Evolutionary conservation across 169 alveolate species (phyloP), one percentile per base, ranked within the genome.

Genomic region (Cyclospora cayetanensis): DNA sequence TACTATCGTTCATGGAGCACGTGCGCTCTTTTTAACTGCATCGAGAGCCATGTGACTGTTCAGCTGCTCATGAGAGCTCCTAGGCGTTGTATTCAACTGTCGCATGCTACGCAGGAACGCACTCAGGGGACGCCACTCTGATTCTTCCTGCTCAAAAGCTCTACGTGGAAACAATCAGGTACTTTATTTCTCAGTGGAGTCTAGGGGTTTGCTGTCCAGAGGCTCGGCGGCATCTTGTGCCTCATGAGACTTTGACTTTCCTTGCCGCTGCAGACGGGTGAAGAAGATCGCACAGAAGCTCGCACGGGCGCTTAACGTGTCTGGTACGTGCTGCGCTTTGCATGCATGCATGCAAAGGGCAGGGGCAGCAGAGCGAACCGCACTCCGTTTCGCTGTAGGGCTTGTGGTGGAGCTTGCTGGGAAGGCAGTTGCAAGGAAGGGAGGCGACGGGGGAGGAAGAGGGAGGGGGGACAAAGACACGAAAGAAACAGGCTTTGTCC

Each of bases 91-190:
- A n/a, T n/a, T n/a, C n/a, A n/a, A n/a, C n/a, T n/a, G n/a, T n/a
- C n/a, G n/a, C 25, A 22, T n/a, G n/a, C n/a, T 60, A 0, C 31
- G 72, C 72, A 60, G 94, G 94, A 22, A 93, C 95, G n/a, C 98
- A 97, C 94, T 96, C 98, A 9, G 98, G 98, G 4, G 98, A 97
- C 90, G 98, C 98, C 34, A 96, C 98, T 1, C 90, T 97, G 85
- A 86, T 97, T 34, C 92, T 97, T 39, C 98, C 98, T 20, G 98
- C 98, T 22, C 98, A 97, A 93, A 96, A 96, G 85, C 96, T 97
- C 55, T 96, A 94, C 88, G 98, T 97, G 70, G 98, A 96, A 84
- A 97, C 98, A 4, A 97, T 96, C 90, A 91, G 97, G 74, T 91
- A 89, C 20, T 90, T 65, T 65, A 80, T 74, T 86, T 79, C 72